phyloP scores from a whole-genome alignment of 345 rosid genomes.

The Hibiscus syriacus region DNA sequence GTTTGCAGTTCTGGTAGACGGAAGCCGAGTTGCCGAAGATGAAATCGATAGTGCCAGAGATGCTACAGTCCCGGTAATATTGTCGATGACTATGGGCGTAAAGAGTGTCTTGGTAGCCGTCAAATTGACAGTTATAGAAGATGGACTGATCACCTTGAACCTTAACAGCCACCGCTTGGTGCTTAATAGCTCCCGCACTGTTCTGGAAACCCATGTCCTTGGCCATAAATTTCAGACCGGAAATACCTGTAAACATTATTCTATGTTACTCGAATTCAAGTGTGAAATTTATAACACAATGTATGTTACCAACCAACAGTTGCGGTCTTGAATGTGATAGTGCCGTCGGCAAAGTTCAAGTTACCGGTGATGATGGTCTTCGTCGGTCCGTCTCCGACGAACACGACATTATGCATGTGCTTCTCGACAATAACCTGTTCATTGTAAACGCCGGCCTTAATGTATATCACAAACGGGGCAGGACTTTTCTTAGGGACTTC shows the following conservation, averaged over 20 bases:
- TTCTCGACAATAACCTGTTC: slow-evolving; percentile 42
- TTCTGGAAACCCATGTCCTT: too few relatives aligned
- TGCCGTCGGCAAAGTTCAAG: slow-evolving; percentile 35
- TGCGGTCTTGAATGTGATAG: slow-evolving; percentile 42
- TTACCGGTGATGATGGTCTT: slow-evolving; percentile 57
- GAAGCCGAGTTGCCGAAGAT: slow-evolving; percentile 13
- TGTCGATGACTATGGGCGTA: too few relatives aligned
- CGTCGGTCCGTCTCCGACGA: slow-evolving; percentile 68
- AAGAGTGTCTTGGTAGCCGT: slow-evolving; percentile 11
- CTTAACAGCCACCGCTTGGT: too few relatives aligned
- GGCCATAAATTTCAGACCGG: too few relatives aligned
- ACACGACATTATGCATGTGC: slow-evolving; percentile 30
- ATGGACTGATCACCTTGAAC: not conserved
- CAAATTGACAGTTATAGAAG: slow-evolving; percentile 66
- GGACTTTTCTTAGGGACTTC: slow-evolving; percentile 30
- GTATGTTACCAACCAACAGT: slow-evolving; percentile 40
- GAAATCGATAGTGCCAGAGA: slow-evolving; percentile 27
- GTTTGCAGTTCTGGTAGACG: slow-evolving; percentile 46
- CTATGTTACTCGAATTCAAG: not conserved
- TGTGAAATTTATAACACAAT: too few relatives aligned
- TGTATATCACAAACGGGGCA: slow-evolving; percentile 40
- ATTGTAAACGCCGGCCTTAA: slow-evolving; percentile 61
- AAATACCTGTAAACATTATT: slow-evolving; percentile 19
- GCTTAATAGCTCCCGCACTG: too few relatives aligned
- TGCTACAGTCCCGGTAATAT: slow-evolving; percentile 32